Base-by-base conservation (phyloP, 108 stramenopile genomes). In the Aureococcus anophagefferens region DNA sequence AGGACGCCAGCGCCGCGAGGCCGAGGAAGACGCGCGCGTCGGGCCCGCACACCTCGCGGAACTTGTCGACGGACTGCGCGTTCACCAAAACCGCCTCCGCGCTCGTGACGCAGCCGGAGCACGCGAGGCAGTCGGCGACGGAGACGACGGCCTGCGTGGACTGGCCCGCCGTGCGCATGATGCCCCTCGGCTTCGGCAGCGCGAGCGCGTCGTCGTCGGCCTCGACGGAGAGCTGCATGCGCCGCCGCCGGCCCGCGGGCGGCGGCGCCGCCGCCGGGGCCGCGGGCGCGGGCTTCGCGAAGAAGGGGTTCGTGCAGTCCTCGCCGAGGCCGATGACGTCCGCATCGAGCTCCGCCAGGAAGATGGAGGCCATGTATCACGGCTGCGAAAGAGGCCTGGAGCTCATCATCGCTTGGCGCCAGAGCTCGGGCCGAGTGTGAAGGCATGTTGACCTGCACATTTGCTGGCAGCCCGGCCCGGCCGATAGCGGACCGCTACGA, bases 21-120 rank as follows among this genome's bases (percentile, higher is more conserved):
- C 13, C 40, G 13, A 44, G 5, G 13, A 44, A 5, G 13, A 44
- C 40, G 13, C 13, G 9, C 9, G 13, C 40, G 40, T 5, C 9
- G 9, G 9, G 40, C 40, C 40, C 40, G 13, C 40, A 44, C 9
- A 44, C 9, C 13, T 11, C 13, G 9, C 40, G 9, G 13, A 44
- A 13, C 40, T 44, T 44, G 9, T 5, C 9, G 9, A 13, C 40
- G 40, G 86, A 90, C 81, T 99, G 96, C 70, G 93, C 88, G 62
- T 90, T 83, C 83, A 99, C 79, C 46, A 99, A 79, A 0, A 99
- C 96, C 4, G 96, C 89, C 84, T 99, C 98, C 4, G 98, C 95
- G 34, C 96, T 95, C 40, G 98, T 99, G 62, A 99, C 94, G 76
- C 98, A 99, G 66, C 98, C 98, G 33, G 85, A 85, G 77, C 98